Percentiles rank a stretch among this genome's conserved stretches.
phyloP scores from a whole-genome alignment of 2,329 filamentous ascomycete species.

The Botrytis porri region DNA sequence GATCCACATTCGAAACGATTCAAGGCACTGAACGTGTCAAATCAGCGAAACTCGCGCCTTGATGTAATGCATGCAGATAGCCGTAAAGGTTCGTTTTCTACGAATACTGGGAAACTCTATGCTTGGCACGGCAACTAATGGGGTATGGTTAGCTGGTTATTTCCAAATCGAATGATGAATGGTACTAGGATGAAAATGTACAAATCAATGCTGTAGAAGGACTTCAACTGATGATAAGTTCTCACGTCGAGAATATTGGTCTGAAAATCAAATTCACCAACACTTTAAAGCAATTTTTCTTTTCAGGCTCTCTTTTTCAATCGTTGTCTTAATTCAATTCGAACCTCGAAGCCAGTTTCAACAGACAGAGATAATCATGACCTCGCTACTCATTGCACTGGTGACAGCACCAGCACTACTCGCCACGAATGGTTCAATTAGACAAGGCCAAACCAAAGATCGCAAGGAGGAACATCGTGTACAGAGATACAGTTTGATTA shows the following conservation, averaged over 20 bases:
- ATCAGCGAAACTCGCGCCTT: not conserved
- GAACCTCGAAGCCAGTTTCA: not conserved
- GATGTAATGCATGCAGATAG: not conserved
- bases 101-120: not conserved
- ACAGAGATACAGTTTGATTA: not conserved
- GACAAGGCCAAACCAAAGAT: not conserved
- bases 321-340: not conserved
- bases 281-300: too few species aligned
- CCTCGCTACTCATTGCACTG: not conserved
- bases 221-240: not conserved
- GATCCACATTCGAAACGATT: not conserved
- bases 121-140: not conserved
- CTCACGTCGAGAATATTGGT: not conserved
- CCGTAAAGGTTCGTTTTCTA: not conserved
- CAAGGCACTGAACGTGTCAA: not conserved
- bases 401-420: not conserved
- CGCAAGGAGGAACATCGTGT: not conserved
- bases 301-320: not conserved
- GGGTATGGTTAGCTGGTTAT: too few species aligned
- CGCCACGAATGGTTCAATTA: not conserved
- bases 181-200: not conserved
- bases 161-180: not conserved
- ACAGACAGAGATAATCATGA: not conserved
- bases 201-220: not conserved
- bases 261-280: not conserved